Percentiles rank a stretch among this genome's conserved stretches.
These are phyloP conservation scores for Russula brevipes DNA, from an alignment of 768 basidiomycete genomes.

Conservation along the genomic window DNA sequence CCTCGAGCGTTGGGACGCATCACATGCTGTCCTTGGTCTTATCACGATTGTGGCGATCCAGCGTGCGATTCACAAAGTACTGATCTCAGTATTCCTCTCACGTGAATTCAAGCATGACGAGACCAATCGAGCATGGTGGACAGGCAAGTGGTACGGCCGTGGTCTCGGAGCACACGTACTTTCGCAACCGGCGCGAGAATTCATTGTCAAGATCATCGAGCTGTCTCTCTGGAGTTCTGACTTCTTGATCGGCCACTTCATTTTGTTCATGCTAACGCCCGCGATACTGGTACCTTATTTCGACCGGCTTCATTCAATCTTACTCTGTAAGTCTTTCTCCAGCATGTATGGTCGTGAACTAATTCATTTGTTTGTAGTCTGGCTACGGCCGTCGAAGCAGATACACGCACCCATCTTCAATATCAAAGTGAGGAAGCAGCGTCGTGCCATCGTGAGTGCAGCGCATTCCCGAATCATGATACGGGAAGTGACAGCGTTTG, in stretches of 20 bases:
- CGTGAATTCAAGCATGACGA: conserved; percentile 99
- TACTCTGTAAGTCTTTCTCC: conserved; percentile 68
- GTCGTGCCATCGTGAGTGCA: conserved; percentile 76
- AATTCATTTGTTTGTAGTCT: conserved; percentile 50
- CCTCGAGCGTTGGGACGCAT: conserved; percentile 94
- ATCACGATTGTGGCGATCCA: conserved; percentile 88
- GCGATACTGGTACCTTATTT: conserved; percentile 82
- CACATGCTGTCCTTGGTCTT: conserved; percentile 91
- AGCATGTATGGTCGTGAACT: conserved; percentile 22
- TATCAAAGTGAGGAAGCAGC: conserved; percentile 82
- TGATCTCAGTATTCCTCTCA: conserved; percentile 90
- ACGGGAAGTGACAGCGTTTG: background rate
- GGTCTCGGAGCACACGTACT: conserved; percentile 87
- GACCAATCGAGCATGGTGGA: conserved; percentile 99
- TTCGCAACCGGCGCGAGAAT: conserved; percentile 95
- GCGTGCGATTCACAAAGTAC: conserved; percentile 87
- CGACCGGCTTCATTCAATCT: conserved; percentile 87
- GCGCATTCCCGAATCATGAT: background rate
- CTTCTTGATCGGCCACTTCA: conserved; percentile 79
- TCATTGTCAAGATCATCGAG: conserved; percentile 96
- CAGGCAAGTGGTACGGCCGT: conserved; percentile 95
- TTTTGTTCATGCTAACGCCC: conserved; percentile 82
- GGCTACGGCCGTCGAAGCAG: conserved; percentile 92
- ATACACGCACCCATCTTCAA: conserved; percentile 90
- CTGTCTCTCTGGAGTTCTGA: conserved; percentile 97